Conservation (phyloP, 176 grass and related monocot species). For the Aegilops longissima region DNA sequence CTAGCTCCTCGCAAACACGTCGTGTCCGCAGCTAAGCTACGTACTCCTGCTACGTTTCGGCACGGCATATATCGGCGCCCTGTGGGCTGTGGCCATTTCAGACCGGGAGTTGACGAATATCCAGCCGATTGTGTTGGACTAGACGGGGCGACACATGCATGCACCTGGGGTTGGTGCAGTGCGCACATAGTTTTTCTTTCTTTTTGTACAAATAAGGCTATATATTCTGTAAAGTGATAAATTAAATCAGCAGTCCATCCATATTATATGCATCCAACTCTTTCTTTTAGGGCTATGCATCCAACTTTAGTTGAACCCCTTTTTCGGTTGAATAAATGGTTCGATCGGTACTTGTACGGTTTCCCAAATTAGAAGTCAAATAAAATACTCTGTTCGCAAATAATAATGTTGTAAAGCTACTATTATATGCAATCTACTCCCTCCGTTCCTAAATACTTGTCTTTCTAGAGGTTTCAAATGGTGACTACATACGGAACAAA, state of each 20-base stretch:
- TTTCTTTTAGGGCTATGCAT: too few relatives aligned
- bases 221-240: background rate
- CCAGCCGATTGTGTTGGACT: background rate
- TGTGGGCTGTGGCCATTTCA: slow-evolving; percentile 30
- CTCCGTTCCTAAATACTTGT: too few relatives aligned
- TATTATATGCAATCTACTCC: too few relatives aligned
- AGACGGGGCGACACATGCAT: slow-evolving; percentile 11
- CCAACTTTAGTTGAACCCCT: background rate
- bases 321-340: background rate
- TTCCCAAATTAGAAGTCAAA: background rate
- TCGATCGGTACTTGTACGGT: background rate
- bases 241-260: background rate
- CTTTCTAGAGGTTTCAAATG: too few relatives aligned
- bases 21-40: slow-evolving; percentile 16
- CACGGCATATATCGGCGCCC: slow-evolving; percentile 22
- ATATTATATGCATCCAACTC: background rate
- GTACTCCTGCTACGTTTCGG: background rate
- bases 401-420: too few relatives aligned
- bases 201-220: background rate
- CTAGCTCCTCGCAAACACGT: background rate
- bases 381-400: background rate
- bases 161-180: slow-evolving; percentile 21
- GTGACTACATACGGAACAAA: too few relatives aligned
- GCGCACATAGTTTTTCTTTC: background rate
- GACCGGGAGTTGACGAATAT: slow-evolving; percentile 36